Base-by-base conservation (phyloP, 2,329 filamentous ascomycete genomes). In the Aureobasidium musti region DNA sequence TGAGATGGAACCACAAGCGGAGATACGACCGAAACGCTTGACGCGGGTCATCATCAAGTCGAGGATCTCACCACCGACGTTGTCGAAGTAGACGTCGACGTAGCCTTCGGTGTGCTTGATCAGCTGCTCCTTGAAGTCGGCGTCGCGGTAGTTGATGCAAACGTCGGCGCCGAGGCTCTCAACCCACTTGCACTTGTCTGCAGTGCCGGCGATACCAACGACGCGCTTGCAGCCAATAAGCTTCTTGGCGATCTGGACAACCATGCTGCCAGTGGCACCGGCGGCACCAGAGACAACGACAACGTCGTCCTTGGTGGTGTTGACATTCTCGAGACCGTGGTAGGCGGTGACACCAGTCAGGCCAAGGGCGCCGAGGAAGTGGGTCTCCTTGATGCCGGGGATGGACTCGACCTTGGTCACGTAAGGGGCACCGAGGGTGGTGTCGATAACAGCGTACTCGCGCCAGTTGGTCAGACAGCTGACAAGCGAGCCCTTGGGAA, bases 71-170 rank as follows among this genome's bases (percentile, higher is more conserved):
- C 89, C 89, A 13, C 88, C 89, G 23, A 90, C 87, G 78, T 91
- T 91, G 77, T 91, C 89, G 75, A 87, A 91, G 77, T 87, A 91
- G 17, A 91, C 86, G 88, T 85, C 81, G 1, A 83, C 82, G 70
- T 79, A 82, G n/a, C 79, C 78, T 5, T 80, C 78, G 1, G 82
- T 84, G 5, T 78, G 81, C 11, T 77, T 76, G 67, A 74, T 74
- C 2, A 86, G 75, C 28, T 84, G 78, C 63, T 80, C 71, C 47
- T 77, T 75, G 70, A 85, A 86, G 2, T 75, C 75, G 1, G 77
- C 67, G 7, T 76, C 75, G 71, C 84, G 84, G 74, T 86, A 86
- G 76, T 86, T 84, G 66, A 87, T 69, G 70, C 83, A 84, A 7
- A 80, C 73, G 71, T 87, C 82, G 7, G 82, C 82, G 7, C 83